Conservation (phyloP, 1,284 basidiomycete species). For the Cryptococcus floricola region DNA sequence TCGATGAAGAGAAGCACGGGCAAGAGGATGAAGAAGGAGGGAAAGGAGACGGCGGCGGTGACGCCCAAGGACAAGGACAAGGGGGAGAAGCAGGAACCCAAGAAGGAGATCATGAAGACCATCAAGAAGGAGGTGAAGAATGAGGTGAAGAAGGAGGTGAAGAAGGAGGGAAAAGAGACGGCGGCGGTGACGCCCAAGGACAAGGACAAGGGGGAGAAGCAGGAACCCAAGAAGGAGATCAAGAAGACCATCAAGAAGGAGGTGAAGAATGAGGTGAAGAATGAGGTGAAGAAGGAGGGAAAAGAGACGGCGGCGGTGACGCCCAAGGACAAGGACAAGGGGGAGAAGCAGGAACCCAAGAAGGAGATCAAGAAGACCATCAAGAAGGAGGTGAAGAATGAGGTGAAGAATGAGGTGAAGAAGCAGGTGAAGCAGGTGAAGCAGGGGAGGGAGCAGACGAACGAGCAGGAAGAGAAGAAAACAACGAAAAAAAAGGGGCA, state of each 20-base stretch:
- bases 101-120: slow-evolving; percentile 9
- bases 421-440: slow-evolving; percentile 11
- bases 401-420: slow-evolving; percentile 46
- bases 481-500: background rate
- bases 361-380: slow-evolving; percentile 6
- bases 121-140: background rate
- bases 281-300: slow-evolving; percentile 75
- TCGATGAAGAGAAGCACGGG: background rate
- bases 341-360: slow-evolving; percentile 54
- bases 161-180: slow-evolving; percentile 62
- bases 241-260: too few relatives aligned
- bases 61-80: slow-evolving; percentile 61
- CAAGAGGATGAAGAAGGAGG: slow-evolving; percentile 96
- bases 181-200: slow-evolving; percentile 75
- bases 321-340: slow-evolving; percentile 63
- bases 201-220: slow-evolving; percentile 60
- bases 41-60: slow-evolving; percentile 83
- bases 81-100: slow-evolving; percentile 56
- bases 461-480: slow-evolving; percentile 63
- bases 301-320: slow-evolving; percentile 79
- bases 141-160: slow-evolving; percentile 46
- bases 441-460: slow-evolving; percentile 64
- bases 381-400: background rate
- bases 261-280: slow-evolving; percentile 1
- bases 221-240: slow-evolving; percentile 18